Percentiles rank a stretch among this genome's conserved stretches.
These are phyloP conservation scores for Mycena leptocephala DNA, from an alignment of 768 basidiomycete genomes.

Conservation along the genomic window DNA sequence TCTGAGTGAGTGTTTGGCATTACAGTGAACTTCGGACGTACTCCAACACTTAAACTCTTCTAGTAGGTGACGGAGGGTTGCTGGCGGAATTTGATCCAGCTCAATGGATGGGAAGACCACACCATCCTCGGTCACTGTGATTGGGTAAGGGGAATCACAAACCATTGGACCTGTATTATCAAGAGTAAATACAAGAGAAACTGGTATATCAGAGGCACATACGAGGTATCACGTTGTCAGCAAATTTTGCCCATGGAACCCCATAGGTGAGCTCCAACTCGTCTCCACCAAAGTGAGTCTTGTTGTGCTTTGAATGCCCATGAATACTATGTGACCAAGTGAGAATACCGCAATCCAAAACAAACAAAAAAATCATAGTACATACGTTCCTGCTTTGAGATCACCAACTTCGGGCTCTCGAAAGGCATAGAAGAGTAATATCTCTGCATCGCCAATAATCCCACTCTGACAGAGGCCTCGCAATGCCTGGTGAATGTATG, in stretches of 20 bases:
- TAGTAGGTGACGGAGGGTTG: not conserved
- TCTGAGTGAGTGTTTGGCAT: not conserved
- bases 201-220: not conserved
- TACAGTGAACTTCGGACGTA: not conserved
- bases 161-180: not conserved
- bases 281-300: conserved; percentile 4
- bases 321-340: not conserved
- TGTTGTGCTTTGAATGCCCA: conserved; percentile 16
- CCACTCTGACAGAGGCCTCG: conserved; percentile 3
- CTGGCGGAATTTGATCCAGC: not conserved
- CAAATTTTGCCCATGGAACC: conserved; percentile 9
- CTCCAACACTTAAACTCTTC: conserved; percentile 5
- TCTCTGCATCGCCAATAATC: conserved; percentile 14
- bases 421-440: conserved; percentile 14
- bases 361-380: too few relatives aligned
- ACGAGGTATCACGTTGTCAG: conserved; percentile 11
- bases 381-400: conserved; percentile 8
- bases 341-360: not conserved
- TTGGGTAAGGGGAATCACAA: not conserved
- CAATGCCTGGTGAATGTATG: conserved; percentile 2
- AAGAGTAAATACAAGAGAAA: too few relatives aligned
- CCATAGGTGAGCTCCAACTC: not conserved
- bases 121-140: not conserved
- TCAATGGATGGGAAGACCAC: not conserved
- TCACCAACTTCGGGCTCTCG: not conserved